Conservation (phyloP, 768 basidiomycete species). For the Steccherinum ochraceum region DNA sequence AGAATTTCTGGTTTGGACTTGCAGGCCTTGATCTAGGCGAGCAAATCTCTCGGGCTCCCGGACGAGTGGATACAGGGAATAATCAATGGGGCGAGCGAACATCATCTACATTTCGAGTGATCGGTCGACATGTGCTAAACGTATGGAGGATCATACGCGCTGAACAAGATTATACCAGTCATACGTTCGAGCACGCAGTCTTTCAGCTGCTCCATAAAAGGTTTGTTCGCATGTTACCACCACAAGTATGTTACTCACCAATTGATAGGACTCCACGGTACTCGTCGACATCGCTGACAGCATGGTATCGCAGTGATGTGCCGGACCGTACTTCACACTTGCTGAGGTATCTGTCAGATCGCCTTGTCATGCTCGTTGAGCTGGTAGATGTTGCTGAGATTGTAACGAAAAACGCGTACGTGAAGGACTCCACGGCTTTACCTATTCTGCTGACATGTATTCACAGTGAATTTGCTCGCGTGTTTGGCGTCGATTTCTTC, state of each 20-base stretch:
- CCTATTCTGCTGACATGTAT: not conserved
- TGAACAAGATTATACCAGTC: constrained; percentile 70
- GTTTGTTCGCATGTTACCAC: constrained; percentile 36
- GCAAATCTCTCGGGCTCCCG: constrained; percentile 69
- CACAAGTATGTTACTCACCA: too few relatives aligned
- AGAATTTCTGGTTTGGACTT: too few relatives aligned
- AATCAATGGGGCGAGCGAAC: constrained; percentile 71
- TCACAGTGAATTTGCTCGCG: constrained; percentile 88
- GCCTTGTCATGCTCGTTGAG: constrained; percentile 66
- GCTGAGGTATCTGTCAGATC: constrained; percentile 56
- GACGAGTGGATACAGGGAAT: constrained; percentile 27
- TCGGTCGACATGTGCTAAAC: constrained; percentile 88
- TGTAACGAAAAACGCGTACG: constrained; percentile 87
- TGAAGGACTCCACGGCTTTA: constrained; percentile 1
- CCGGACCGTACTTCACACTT: constrained; percentile 51
- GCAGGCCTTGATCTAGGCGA: constrained; percentile 72
- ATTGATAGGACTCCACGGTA: constrained; percentile 84
- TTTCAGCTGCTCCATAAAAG: constrained; percentile 75
- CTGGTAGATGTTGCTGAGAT: constrained; percentile 78
- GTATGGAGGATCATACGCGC: constrained; percentile 89
- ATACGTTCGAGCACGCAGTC: constrained; percentile 86
- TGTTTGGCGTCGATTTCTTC: constrained; percentile 96
- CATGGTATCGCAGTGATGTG: constrained; percentile 59
- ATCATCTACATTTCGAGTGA: constrained; percentile 76
- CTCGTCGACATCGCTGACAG: constrained; percentile 49